phyloP scores from a whole-genome alignment of 2,329 filamentous ascomycete genomes.

The Phoma sp. region DNA sequence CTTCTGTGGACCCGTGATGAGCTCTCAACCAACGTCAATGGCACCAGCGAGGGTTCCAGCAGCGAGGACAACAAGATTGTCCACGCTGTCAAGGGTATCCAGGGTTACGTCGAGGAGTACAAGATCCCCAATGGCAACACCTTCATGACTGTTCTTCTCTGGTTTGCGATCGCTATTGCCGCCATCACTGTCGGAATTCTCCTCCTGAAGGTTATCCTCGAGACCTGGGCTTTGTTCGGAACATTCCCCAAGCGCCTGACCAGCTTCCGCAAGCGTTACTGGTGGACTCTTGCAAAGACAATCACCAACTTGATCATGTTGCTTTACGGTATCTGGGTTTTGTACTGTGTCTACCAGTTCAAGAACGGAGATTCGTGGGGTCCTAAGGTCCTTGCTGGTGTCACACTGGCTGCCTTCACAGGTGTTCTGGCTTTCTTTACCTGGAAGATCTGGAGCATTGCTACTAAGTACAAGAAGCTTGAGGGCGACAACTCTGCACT shows the following conservation, averaged over 20 bases:
- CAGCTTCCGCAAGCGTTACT: constrained; percentile 94
- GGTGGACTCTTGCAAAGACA: constrained; percentile 86
- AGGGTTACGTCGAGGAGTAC: constrained; percentile 82
- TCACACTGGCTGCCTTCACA: constrained; percentile 84
- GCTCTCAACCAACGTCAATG: constrained; percentile 33
- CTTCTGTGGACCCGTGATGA: constrained; percentile 62
- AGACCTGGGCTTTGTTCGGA: constrained; percentile 88
- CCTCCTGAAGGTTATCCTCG: constrained; percentile 87
- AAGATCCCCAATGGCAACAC: constrained; percentile 87
- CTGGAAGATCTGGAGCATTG: constrained; percentile 80
- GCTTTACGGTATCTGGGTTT: constrained; percentile 91
- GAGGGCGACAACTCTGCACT: constrained; percentile 76
- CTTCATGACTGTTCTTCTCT: constrained; percentile 91
- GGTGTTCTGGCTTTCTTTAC: constrained; percentile 80
- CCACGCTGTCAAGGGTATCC: constrained; percentile 73
- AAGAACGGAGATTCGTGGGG: constrained; percentile 93
- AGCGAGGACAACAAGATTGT: constrained; percentile 53
- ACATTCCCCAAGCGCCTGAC: constrained; percentile 79
- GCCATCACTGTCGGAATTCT: constrained; percentile 85
- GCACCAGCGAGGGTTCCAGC: constrained; percentile 46
- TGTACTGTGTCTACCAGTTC: constrained; percentile 97
- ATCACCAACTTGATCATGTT: constrained; percentile 90
- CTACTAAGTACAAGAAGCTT: constrained; percentile 72
- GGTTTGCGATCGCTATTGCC: constrained; percentile 86
- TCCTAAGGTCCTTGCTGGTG: constrained; percentile 79